Evolutionary conservation across 139 green algal species (phyloP).

Genomic region (Closterium sp.): DNA sequence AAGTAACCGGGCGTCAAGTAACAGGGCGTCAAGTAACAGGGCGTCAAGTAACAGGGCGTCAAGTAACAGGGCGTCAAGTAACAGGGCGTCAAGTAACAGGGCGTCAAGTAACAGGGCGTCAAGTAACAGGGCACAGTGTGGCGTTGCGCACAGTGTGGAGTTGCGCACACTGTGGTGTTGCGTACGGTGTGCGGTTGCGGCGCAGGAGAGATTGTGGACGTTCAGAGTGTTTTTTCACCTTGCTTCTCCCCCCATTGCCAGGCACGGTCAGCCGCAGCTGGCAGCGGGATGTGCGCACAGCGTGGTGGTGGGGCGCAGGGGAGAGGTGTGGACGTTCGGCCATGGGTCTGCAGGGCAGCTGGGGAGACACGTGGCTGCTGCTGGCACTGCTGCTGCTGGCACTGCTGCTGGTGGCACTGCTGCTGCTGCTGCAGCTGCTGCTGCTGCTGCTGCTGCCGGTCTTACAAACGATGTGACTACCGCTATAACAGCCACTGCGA

Average conservation of each 20-base stretch:
- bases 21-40: background rate
- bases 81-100: no score
- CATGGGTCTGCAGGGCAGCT: constrained; percentile 72
- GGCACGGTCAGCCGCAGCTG: constrained; percentile 42
- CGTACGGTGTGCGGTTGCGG: no score
- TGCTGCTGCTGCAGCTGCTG: background rate
- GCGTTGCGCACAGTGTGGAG: no score
- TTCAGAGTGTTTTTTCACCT: no score
- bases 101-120: no score
- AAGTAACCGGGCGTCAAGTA: background rate
- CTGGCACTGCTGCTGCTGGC: background rate
- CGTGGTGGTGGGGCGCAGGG: constrained; percentile 61
- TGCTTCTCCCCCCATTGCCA: background rate
- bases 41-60: no score
- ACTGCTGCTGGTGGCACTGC: background rate
- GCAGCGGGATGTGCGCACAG: constrained; percentile 72
- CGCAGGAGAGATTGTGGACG: no score
- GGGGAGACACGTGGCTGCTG: constrained; percentile 41
- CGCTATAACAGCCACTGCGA: background rate
- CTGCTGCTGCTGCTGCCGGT: background rate
- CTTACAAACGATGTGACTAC: background rate
- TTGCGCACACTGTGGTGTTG: no score
- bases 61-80: no score
- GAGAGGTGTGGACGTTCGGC: constrained; percentile 73
- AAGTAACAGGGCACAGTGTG: no score